These are phyloP conservation scores for Gossypium thurberi DNA, from an alignment of 345 rosid genomes.

Conservation along the genomic window DNA sequence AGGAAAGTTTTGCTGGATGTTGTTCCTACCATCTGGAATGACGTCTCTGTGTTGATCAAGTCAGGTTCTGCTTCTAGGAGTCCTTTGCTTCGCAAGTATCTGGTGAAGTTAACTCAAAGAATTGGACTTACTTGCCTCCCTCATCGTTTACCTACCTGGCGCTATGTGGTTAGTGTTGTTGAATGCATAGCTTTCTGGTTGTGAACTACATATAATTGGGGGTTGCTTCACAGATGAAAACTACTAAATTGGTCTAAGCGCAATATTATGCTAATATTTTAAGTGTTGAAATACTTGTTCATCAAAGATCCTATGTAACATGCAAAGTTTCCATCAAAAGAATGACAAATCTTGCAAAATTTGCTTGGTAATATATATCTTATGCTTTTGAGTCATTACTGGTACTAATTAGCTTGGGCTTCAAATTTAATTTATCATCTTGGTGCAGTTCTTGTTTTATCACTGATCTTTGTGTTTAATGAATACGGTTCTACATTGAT, in stretches of 20 bases:
- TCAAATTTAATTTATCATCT: not conserved
- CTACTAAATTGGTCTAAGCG: not conserved
- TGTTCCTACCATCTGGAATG: constrained; percentile 56
- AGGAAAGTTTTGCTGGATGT: constrained; percentile 54
- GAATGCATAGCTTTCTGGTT: constrained; percentile 8
- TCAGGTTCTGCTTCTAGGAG: constrained; percentile 60
- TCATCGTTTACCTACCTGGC: constrained; percentile 74
- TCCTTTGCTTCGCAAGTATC: constrained; percentile 78
- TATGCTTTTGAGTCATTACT: not conserved
- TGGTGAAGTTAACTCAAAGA: constrained; percentile 80
- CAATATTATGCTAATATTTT: not conserved
- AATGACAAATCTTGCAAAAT: not conserved
- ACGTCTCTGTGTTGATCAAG: constrained; percentile 49
- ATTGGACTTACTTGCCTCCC: constrained; percentile 85
- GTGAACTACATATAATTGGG: not conserved
- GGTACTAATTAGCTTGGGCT: constrained; percentile 1
- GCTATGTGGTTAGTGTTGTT: constrained; percentile 63
- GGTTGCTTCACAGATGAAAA: not conserved
- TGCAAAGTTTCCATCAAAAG: not conserved
- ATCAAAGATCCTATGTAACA: not conserved
- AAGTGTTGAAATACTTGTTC: not conserved
- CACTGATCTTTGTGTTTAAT: not conserved
- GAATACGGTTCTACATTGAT: constrained; percentile 8
- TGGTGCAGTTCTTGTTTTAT: constrained; percentile 12
- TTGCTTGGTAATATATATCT: not conserved